These are phyloP conservation scores for Termitomyces sp. DNA, from an alignment of 768 basidiomycete species.

Conservation along the genomic window DNA sequence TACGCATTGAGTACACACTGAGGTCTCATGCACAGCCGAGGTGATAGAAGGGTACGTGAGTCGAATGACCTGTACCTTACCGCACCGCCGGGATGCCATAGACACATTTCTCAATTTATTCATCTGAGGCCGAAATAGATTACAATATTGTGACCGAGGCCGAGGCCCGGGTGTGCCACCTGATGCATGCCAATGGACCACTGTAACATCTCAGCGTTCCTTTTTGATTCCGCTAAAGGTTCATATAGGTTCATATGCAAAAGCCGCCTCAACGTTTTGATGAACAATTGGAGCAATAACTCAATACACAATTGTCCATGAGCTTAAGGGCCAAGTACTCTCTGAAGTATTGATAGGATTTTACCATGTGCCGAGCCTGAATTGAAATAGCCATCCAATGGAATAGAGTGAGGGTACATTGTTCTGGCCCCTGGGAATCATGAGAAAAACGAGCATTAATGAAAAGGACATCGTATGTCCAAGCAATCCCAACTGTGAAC, in stretches of 20 bases:
- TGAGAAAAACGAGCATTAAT: background rate
- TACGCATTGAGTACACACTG: background rate
- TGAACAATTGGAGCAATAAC: background rate
- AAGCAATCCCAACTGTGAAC: too few relatives aligned
- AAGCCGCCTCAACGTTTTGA: background rate
- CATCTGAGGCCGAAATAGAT: too few relatives aligned
- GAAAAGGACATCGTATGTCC: background rate
- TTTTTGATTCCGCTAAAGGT: background rate
- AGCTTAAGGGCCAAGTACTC: too few relatives aligned
- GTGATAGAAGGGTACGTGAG: background rate
- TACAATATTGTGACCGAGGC: background rate
- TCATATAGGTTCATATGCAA: background rate
- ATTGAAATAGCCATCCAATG: background rate
- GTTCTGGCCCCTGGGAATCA: background rate
- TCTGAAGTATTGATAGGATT: too few relatives aligned
- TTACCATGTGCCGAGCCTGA: background rate
- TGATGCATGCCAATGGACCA: too few relatives aligned
- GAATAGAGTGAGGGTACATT: background rate
- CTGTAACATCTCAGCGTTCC: background rate
- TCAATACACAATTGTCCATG: too few relatives aligned
- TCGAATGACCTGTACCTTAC: background rate
- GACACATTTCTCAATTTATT: background rate
- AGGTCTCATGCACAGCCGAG: background rate
- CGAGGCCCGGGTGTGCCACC: background rate
- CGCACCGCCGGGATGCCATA: background rate